A percentile compares a stretch with the other conserved stretches of the same genome.
Evolutionary conservation across 345 rosid species (phyloP).

Genomic region (Populus euphratica): DNA sequence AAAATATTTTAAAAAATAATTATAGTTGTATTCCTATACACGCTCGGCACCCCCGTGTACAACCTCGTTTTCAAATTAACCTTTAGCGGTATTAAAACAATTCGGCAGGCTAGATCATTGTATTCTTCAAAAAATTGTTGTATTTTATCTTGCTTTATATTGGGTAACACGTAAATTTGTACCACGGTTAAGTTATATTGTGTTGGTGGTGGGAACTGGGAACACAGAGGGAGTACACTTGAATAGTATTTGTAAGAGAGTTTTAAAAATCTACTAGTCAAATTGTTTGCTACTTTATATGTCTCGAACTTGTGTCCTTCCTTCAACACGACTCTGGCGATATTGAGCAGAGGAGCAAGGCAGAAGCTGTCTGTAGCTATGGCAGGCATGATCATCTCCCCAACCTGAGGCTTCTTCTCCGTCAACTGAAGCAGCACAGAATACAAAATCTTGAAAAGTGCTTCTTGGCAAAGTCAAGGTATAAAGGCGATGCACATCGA

Average conservation of each 20-base stretch:
- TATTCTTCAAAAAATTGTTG: neutral
- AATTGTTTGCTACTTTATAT: neutral
- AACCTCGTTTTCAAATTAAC: too few relatives aligned
- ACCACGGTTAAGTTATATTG: too few relatives aligned
- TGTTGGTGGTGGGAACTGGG: neutral
- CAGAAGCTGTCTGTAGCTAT: conserved; percentile 14
- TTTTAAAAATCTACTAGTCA: neutral
- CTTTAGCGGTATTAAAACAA: too few relatives aligned
- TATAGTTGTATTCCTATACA: too few relatives aligned
- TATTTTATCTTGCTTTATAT: neutral
- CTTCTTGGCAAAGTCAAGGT: conserved; percentile 12
- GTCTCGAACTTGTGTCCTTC: neutral
- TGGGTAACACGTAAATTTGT: neutral
- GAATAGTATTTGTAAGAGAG: neutral
- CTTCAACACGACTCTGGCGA: neutral
- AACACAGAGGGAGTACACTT: neutral
- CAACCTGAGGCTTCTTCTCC: conserved; percentile 30
- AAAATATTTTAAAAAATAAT: too few relatives aligned
- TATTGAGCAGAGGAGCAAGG: conserved; percentile 13
- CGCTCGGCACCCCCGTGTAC: too few relatives aligned
- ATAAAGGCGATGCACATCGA: conserved; percentile 56
- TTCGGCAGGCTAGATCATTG: neutral
- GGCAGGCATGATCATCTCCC: conserved; percentile 41
- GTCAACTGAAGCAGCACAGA: conserved; percentile 23
- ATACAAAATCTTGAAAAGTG: neutral